Evolutionary conservation across 2,329 filamentous ascomycete species (phyloP), one percentile per base, ranked within the genome.

Genomic region (Diaporthe humulicola): DNA sequence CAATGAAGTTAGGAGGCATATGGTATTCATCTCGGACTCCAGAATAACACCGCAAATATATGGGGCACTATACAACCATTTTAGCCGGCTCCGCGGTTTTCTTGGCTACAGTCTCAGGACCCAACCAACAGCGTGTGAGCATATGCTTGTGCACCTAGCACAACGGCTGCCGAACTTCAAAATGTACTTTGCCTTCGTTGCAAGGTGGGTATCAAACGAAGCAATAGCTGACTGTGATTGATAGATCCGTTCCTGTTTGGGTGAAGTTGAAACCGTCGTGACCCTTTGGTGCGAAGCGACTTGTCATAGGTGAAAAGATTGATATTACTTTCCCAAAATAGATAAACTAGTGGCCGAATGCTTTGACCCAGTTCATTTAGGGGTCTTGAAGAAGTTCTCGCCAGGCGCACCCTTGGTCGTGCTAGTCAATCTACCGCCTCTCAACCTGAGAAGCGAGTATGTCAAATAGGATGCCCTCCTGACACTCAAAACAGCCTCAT

Each of bases 151-250:
- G 7, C 17, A 17, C 38, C 6, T 5, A 30, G 2, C 2, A 8
- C 1, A 3, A n/a, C 2, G 4, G 4, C 0, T 48, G 10, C 8
- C 2, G 9, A 30, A 2, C 4, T 19, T 45, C 6, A 22, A 22
- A 5, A 42, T 5, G 5, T 5, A 19, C 7, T n/a, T 25, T 14
- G 12, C 4, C 3, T 1, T 52, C n/a, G 10, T 33, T 6, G 0
- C 8, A 2, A 22, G 30, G 9, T 48, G 4, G 17, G 5, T 2
- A 1, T 14, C 12, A 4, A 45, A 52, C 22, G 3, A 28, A 8
- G 30, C 15, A 19, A 9, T 33, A 19, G 25, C 3, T 15, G 12
- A 52, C 3, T 7, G 0, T 50, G 22, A 6, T 2, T 52, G 61
- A 7, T 33, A 6, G 36, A 17, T 3, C 3, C 7, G 5, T 8